These are phyloP conservation scores for Chlorella sp. DNA, from an alignment of 139 green algal species.

Conservation along the genomic window DNA sequence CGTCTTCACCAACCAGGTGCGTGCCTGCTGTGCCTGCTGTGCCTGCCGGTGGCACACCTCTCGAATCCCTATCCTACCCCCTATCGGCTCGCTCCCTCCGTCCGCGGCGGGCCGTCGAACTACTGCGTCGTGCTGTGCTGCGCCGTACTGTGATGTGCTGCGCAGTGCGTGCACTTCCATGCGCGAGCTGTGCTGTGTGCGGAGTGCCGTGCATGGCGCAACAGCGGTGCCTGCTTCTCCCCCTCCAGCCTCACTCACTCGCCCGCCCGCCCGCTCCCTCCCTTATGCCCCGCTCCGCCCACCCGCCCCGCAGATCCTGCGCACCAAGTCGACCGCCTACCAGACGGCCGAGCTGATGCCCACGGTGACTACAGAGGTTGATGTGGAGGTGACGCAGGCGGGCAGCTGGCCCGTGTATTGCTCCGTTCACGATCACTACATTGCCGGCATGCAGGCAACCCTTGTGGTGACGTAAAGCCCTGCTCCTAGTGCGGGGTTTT, in stretches of 20 bases:
- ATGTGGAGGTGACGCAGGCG: neutral
- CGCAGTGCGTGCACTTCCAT: no score
- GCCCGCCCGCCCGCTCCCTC: neutral
- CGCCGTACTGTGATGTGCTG: no score
- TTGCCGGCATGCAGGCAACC: conserved; percentile 44
- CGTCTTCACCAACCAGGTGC: conserved; percentile 49
- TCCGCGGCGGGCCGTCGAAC: no score
- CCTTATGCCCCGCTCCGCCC: neutral
- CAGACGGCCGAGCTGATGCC: conserved; percentile 51
- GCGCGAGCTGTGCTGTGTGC: no score
- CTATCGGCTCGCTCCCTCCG: no score
- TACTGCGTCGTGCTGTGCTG: neutral
- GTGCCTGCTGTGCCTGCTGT: neutral
- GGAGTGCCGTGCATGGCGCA: no score
- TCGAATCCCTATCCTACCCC: no score
- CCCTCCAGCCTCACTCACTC: neutral
- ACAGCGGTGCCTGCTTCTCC: neutral
- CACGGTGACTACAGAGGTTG: conserved; percentile 31
- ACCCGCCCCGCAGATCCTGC: conserved; percentile 16
- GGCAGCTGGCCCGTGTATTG: conserved; percentile 47
- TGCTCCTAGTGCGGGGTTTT: no score
- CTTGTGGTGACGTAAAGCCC: conserved; percentile 9
- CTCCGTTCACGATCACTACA: conserved; percentile 45
- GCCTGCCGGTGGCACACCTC: no score
- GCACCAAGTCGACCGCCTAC: neutral